phyloP scores from a whole-genome alignment of 179 eudicot genomes.

The Dionaea muscipula region DNA sequence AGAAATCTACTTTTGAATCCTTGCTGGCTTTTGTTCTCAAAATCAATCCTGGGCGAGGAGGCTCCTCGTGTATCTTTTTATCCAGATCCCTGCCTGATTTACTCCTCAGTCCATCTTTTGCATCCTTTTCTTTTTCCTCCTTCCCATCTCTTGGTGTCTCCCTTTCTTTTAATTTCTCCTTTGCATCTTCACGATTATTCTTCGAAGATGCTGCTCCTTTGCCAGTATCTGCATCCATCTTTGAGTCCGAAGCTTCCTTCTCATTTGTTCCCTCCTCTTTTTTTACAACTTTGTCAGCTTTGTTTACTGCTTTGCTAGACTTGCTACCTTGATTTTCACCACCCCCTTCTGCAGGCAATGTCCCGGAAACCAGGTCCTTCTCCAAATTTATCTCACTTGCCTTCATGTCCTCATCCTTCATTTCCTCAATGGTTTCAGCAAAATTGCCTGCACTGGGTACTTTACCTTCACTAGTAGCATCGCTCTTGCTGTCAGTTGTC shows the following conservation, averaged over 20 bases:
- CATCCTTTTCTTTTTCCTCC: constrained; percentile 44
- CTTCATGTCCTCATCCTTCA: constrained; percentile 15
- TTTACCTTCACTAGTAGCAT: constrained; percentile 17
- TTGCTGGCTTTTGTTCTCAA: constrained; percentile 53
- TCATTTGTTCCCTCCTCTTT: constrained; percentile 28
- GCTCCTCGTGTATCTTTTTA: constrained; percentile 61
- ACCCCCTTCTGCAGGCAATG: constrained; percentile 11
- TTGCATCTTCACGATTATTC: constrained; percentile 23
- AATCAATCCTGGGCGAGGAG: constrained; percentile 78
- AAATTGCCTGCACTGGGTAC: constrained; percentile 14
- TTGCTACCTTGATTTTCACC: constrained; percentile 21
- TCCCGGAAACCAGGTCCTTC: constrained; percentile 12
- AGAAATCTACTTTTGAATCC: constrained; percentile 44
- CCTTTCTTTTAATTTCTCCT: constrained; percentile 38
- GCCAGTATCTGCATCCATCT: constrained; percentile 13
- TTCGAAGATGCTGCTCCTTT: constrained; percentile 23
- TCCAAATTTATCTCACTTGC: constrained; percentile 19
- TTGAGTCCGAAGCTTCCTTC: constrained; percentile 23
- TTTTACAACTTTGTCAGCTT: constrained; percentile 22
- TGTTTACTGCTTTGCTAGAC: constrained; percentile 24
- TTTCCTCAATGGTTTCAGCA: constrained; percentile 14
- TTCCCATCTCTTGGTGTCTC: constrained; percentile 36
- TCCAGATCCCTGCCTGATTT: constrained; percentile 44
- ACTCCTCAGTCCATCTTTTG: constrained; percentile 39
- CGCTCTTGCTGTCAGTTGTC: constrained; percentile 14